phyloP scores from a whole-genome alignment of 768 basidiomycete genomes.

The Mycena haematopus region DNA sequence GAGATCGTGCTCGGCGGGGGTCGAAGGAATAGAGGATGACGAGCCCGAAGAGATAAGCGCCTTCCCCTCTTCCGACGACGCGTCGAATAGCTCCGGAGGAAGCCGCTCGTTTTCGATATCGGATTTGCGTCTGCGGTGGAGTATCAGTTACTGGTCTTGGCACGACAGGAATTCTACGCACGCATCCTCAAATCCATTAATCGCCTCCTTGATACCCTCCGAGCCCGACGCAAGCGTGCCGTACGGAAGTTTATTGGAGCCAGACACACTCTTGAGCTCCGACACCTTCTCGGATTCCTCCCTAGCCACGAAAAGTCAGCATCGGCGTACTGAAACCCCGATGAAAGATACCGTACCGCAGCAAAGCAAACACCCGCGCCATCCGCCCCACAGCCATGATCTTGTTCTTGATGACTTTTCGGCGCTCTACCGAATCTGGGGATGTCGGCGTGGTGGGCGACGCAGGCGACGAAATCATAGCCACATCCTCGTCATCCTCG shows the following conservation, averaged over 20 bases:
- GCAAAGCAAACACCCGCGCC: constrained; percentile 94
- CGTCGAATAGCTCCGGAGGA: constrained; percentile 93
- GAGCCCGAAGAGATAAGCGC: constrained; percentile 59
- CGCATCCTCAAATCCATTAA: constrained; percentile 95
- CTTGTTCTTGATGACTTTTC: constrained; percentile 96
- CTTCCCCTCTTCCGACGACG: constrained; percentile 71
- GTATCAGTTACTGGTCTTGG: too few species aligned
- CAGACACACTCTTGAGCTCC: constrained; percentile 91
- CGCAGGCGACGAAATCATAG: constrained; percentile 19
- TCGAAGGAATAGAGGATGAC: constrained; percentile 43
- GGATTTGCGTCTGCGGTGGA: constrained; percentile 75
- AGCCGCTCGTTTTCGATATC: constrained; percentile 99
- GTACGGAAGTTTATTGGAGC: constrained; percentile 77
- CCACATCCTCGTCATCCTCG: constrained; percentile 63
- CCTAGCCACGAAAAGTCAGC: constrained; percentile 52
- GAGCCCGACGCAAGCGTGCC: constrained; percentile 88
- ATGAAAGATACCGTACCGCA: constrained; percentile 81
- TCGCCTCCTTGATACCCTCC: constrained; percentile 95
- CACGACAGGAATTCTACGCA: constrained; percentile 47
- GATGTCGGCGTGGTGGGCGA: constrained; percentile 41
- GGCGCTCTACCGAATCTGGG: constrained; percentile 69
- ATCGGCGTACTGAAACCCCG: background rate
- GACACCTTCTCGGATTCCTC: constrained; percentile 98
- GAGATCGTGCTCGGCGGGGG: constrained; percentile 43
- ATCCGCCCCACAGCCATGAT: constrained; percentile 97